Base-by-base conservation (phyloP, 106 monocot species). In the Dendrobium catenatum region DNA sequence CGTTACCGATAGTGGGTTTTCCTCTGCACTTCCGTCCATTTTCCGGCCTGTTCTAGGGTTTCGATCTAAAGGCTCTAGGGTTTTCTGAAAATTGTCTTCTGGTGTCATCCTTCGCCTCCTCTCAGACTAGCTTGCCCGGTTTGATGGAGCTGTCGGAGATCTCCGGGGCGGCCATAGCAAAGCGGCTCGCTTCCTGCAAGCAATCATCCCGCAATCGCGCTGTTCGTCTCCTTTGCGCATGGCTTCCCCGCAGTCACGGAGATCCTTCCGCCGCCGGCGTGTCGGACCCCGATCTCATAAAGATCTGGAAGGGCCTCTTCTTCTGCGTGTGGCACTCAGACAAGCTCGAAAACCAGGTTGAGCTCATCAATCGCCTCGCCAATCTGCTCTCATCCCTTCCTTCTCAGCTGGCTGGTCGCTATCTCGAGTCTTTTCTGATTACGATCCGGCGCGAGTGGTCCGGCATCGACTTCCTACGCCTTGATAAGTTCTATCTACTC, bases 231-330 rank as follows among this genome's bases (percentile, higher is more conserved):
- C 84, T 93, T 66, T 72, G 74, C 55, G 46, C 88, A 56, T 89
- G 84, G 80, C 81, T 91, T 78, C 84, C 89, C 59, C 41, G 77
- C 4, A 72, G 82, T 5, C 15, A 24, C 24, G 76, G 49, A 5
- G 76, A 27, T 27, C 9, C 86, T 78, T 41, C 83, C 49, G 42
- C 66, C 17, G 40, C 64, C 47, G 37, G 73, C 55, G 78, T 83
- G 51, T 79, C 93, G 55, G 86, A 88, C 72, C 81, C 80, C 70
- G 93, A 92, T 47, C 95, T 99, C 81, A 77, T 93, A 76, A 99
- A 99, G 98, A 87, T 95, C 82, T 99, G 98, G 98, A 99, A 99
- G 81, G 98, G 98, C 29, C 86, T 99, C 67, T 99, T 99, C 89
- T 99, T 88, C 89, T 93, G 93, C 78, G 77, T 95, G 29, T 99